Evolutionary conservation across 2,329 filamentous ascomycete species (phyloP).

Genomic region (Blumeriella jaapii): DNA sequence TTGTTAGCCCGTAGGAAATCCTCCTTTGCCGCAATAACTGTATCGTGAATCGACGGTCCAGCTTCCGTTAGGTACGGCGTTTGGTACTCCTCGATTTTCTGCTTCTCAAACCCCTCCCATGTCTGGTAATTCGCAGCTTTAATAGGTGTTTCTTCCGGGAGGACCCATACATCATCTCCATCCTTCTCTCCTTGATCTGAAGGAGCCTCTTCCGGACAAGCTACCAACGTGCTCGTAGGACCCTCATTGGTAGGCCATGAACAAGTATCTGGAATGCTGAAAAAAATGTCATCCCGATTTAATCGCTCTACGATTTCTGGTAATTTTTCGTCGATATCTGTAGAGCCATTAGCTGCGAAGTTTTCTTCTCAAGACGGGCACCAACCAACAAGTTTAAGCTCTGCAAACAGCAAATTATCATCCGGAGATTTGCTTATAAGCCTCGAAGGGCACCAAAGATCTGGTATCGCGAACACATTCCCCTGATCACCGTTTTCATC

Average conservation of each 20-base stretch:
- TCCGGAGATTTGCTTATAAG: constrained; percentile 30
- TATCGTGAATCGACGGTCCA: constrained; percentile 54
- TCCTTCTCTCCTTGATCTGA: constrained; percentile 21
- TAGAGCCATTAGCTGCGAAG: constrained; percentile 7
- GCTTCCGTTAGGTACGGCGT: constrained; percentile 57
- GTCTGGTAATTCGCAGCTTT: constrained; percentile 39
- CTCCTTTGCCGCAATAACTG: constrained; percentile 36
- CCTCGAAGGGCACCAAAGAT: constrained; percentile 46
- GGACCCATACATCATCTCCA: constrained; percentile 36
- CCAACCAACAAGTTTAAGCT: constrained; percentile 24
- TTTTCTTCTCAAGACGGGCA: background rate
- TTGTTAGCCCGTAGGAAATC: constrained; percentile 33
- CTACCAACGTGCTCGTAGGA: constrained; percentile 6
- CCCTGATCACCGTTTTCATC: constrained; percentile 30
- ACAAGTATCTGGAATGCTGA: constrained; percentile 22
- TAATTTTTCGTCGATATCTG: constrained; percentile 22
- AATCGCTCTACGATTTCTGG: constrained; percentile 15
- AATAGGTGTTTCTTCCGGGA: constrained; percentile 26
- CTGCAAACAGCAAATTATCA: constrained; percentile 23
- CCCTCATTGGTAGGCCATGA: constrained; percentile 12
- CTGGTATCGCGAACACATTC: constrained; percentile 51
- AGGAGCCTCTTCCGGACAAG: constrained; percentile 5
- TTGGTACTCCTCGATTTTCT: constrained; percentile 29
- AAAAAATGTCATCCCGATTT: constrained; percentile 17
- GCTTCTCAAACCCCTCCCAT: constrained; percentile 55